These are phyloP conservation scores for Pachysandra terminalis DNA, from an alignment of 164 flowering plant genomes.

Conservation along the genomic window DNA sequence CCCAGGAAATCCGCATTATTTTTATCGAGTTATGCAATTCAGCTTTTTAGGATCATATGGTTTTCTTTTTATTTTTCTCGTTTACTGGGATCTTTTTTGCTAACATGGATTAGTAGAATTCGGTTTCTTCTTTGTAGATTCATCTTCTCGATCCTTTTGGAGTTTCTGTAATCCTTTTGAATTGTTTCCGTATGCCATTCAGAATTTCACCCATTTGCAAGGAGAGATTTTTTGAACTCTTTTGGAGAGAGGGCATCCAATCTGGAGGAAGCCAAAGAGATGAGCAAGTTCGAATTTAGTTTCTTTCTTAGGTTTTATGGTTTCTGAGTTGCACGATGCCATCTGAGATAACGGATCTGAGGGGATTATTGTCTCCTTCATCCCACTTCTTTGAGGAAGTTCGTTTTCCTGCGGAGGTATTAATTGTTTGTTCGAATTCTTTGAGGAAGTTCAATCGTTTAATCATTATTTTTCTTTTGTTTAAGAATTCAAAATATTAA, in stretches of 20 bases:
- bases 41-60: too few relatives aligned
- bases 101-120: background rate
- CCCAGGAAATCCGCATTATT: too few relatives aligned
- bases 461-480: background rate
- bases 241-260: constrained; percentile 1
- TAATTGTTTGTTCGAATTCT: background rate
- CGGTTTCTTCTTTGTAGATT: background rate
- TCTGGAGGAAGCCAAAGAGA: constrained; percentile 5
- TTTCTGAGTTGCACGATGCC: constrained; percentile 30
- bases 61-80: too few relatives aligned
- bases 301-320: constrained; percentile 9
- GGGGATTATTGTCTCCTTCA: constrained; percentile 36
- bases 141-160: background rate
- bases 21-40: too few relatives aligned
- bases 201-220: background rate
- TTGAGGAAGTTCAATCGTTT: background rate
- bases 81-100: background rate
- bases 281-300: background rate
- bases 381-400: constrained; percentile 40
- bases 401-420: constrained; percentile 46
- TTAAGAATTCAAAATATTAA: background rate
- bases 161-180: background rate
- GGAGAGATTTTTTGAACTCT: background rate
- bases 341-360: constrained; percentile 42
- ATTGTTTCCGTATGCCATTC: constrained; percentile 1